Evolutionary conservation across 2,329 filamentous ascomycete species (phyloP), one percentile per base, ranked within the genome.

Genomic region (Clonostachys rhizophaga): DNA sequence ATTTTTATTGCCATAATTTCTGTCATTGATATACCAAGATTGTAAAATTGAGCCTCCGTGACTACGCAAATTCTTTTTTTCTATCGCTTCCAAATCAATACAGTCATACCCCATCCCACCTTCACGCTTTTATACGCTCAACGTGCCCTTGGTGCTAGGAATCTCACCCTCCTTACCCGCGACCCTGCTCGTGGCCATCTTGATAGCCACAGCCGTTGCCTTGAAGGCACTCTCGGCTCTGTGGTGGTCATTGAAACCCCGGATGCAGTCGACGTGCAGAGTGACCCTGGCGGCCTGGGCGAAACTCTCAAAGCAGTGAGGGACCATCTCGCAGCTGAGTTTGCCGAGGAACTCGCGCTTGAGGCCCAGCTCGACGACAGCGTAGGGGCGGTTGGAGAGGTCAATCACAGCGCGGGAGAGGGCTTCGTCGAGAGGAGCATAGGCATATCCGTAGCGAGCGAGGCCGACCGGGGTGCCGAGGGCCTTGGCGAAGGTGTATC

Each of bases 171-270:
- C 91, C 64, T 87, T 86, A 11, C 89, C 90, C 40, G 82, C 80
- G 34, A 92, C 83, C 56, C 83, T 78, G 44, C 79, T 78, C 43
- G 85, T 92, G 10, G 94, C 94, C 66, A 80, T 79, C 57, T 86
- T 79, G 47, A 95, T 78, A 8, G 94, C 94, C 41, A 96, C 83
- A 1, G 94, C 94, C 55, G 97, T 69, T 42, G 94, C 94, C 79
- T 99, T 99, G 71, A 99, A 96, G 14, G 92, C 94, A 65, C 88
- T 94, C 80, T 97, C 94, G 10, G 94, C 91, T 49, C 91, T 78
- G 72, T 97, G 94, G 69, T 97, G 94, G 70, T 97, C 94, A 69
- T 97, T 99, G 52, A 87, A 81, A 45, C 94, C 94, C 53, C 90
- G 81, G 48, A 96, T 70, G 69, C 89, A 95, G 70, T 96, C 90